Evolutionary conservation across 768 basidiomycete species (phyloP).

Genomic region (Pluteus cervinus): DNA sequence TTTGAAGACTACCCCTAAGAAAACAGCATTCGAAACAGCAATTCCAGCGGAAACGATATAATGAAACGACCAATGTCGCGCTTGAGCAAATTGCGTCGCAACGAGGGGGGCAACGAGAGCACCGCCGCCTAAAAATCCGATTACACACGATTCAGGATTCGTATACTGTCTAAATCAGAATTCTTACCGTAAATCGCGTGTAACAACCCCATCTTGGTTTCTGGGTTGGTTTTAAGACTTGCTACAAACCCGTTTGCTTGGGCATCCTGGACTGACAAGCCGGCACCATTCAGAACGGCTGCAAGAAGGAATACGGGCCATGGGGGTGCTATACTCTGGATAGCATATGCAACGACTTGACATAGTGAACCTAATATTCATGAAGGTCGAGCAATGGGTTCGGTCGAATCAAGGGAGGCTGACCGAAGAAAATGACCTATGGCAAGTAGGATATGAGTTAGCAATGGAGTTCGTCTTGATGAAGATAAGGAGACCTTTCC

Average conservation of each 20-base stretch:
- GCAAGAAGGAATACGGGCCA: slow-evolving; percentile 56
- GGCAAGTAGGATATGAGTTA: too few species aligned
- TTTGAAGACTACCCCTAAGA: slow-evolving; percentile 57
- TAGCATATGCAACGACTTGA: slow-evolving; percentile 47
- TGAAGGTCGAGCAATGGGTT: neutral
- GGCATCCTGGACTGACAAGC: slow-evolving; percentile 47
- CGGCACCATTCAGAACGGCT: slow-evolving; percentile 34
- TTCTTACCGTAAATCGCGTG: slow-evolving; percentile 55
- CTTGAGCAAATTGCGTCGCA: slow-evolving; percentile 73
- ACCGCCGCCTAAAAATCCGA: slow-evolving; percentile 44
- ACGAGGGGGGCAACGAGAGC: slow-evolving; percentile 68
- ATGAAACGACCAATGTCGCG: slow-evolving; percentile 69
- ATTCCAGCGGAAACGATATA: slow-evolving; percentile 67
- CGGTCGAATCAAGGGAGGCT: neutral
- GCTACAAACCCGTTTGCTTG: slow-evolving; percentile 70
- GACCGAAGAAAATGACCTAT: slow-evolving; percentile 9
- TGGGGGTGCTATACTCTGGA: slow-evolving; percentile 51
- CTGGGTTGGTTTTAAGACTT: slow-evolving; percentile 42
- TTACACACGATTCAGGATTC: neutral
- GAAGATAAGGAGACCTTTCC: slow-evolving; percentile 40
- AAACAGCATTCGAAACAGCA: slow-evolving; percentile 47
- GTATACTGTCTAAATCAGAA: neutral
- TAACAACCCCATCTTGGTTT: slow-evolving; percentile 64
- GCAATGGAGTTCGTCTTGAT: too few species aligned
- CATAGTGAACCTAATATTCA: slow-evolving; percentile 36